These are phyloP conservation scores for Taphrina pruni DNA, from an alignment of 1,139 yeast species.

Conservation along the genomic window DNA sequence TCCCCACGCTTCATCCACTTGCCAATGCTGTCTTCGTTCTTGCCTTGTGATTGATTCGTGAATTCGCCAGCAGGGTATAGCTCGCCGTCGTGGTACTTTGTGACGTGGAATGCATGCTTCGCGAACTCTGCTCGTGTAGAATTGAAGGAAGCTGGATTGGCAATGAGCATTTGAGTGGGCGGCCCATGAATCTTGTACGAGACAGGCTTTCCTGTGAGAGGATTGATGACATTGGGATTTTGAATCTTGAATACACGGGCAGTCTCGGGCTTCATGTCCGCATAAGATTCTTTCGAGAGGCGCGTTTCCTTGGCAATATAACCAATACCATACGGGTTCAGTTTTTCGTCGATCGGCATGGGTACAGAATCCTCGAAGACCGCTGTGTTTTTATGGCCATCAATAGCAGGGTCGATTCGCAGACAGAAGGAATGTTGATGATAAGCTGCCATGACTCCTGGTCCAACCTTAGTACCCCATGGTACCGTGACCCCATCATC, in stretches of 20 bases:
- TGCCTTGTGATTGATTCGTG: slow-evolving; percentile 34
- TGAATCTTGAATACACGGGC: slow-evolving; percentile 79
- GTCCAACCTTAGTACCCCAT: slow-evolving; percentile 82
- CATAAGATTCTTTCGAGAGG: slow-evolving; percentile 60
- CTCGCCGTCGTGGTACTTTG: slow-evolving; percentile 67
- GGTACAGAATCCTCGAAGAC: slow-evolving; percentile 36
- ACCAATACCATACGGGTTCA: slow-evolving; percentile 34
- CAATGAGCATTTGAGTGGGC: slow-evolving; percentile 73
- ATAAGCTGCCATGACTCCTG: slow-evolving; percentile 80
- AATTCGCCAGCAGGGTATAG: slow-evolving; percentile 77
- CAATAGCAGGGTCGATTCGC: slow-evolving; percentile 78
- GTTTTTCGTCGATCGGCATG: slow-evolving; percentile 30
- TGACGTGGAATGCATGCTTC: slow-evolving; percentile 66
- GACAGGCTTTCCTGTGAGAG: slow-evolving; percentile 74
- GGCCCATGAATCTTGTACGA: slow-evolving; percentile 79
- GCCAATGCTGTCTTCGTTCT: slow-evolving; percentile 9
- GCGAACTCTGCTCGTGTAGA: slow-evolving; percentile 86
- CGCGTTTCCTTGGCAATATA: slow-evolving; percentile 26
- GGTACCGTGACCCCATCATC: slow-evolving; percentile 70
- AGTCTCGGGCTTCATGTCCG: slow-evolving; percentile 65
- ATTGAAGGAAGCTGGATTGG: slow-evolving; percentile 75
- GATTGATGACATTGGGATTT: slow-evolving; percentile 69
- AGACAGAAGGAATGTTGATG: slow-evolving; percentile 82
- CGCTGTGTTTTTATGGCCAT: slow-evolving; percentile 77
- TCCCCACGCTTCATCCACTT: slow-evolving; percentile 50